These are phyloP conservation scores for Cajanus cajan DNA, from an alignment of 306 rosid genomes.

Conservation along the genomic window DNA sequence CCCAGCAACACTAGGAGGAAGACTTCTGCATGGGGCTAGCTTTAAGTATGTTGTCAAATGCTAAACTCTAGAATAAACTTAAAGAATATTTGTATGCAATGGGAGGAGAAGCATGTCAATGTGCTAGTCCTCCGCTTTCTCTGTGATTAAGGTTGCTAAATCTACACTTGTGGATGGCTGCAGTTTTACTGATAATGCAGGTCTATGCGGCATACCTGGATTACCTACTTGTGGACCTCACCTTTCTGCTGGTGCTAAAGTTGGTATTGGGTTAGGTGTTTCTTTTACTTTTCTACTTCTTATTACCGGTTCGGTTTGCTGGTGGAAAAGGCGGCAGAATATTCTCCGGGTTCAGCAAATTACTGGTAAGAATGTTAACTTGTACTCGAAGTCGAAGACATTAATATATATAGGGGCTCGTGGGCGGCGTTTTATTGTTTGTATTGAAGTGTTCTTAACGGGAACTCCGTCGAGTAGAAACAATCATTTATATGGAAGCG, in stretches of 20 bases:
- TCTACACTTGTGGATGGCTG: slow-evolving; percentile 34
- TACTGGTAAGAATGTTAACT: slow-evolving; percentile 57
- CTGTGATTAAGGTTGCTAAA: slow-evolving; percentile 1
- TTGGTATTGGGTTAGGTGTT: slow-evolving; percentile 78
- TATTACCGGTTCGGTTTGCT: slow-evolving; percentile 65
- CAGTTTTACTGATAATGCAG: slow-evolving; percentile 94
- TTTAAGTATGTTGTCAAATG: slow-evolving; percentile 70
- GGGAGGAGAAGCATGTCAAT: not conserved
- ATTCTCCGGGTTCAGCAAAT: slow-evolving; percentile 75
- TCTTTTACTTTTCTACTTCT: slow-evolving; percentile 46
- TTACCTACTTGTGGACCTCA: slow-evolving; percentile 75
- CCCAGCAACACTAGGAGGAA: slow-evolving; percentile 79
- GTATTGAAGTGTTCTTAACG: not conserved
- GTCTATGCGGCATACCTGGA: slow-evolving; percentile 94
- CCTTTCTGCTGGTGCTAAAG: slow-evolving; percentile 65
- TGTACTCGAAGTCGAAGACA: not conserved
- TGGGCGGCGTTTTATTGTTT: not conserved
- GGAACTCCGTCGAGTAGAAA: not conserved
- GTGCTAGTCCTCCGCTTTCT: slow-evolving; percentile 17
- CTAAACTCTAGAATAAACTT: slow-evolving; percentile 8
- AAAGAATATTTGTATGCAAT: not conserved
- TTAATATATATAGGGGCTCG: no score
- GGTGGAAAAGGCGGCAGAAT: slow-evolving; percentile 88
- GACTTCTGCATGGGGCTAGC: slow-evolving; percentile 95
- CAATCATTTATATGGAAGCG: not conserved